These are phyloP conservation scores for Tympanopsis confertula DNA, from an alignment of 2,329 filamentous ascomycete genomes.

Conservation along the genomic window DNA sequence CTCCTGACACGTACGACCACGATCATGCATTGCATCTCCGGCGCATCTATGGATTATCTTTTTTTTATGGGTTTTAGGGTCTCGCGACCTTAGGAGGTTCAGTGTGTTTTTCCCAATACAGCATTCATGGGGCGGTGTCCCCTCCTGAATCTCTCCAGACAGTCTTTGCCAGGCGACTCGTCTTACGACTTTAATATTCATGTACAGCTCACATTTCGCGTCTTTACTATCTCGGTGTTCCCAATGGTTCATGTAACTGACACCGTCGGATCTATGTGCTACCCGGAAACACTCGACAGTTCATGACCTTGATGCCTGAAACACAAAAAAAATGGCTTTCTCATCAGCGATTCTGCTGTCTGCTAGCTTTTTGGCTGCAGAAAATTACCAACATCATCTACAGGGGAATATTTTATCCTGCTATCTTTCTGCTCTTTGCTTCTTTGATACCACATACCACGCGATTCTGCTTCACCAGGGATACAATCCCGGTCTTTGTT, in stretches of 20 bases:
- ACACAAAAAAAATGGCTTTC: neutral
- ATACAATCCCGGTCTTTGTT: too few species aligned
- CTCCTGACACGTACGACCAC: slow-evolving; percentile 1
- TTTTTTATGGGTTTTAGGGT: neutral
- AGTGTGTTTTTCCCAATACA: neutral
- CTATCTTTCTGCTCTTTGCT: neutral
- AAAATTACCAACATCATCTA: too few species aligned
- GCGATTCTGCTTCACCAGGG: neutral
- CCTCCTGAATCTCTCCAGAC: neutral
- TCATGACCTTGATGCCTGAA: too few species aligned
- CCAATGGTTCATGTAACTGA: neutral
- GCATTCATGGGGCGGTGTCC: neutral
- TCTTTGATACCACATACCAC: slow-evolving; percentile 1
- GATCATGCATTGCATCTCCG: too few species aligned
- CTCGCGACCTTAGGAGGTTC: neutral
- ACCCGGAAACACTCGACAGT: too few species aligned
- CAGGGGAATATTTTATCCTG: neutral
- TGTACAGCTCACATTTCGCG: neutral
- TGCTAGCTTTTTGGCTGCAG: neutral
- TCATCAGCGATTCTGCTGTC: neutral
- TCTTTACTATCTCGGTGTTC: neutral
- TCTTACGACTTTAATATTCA: neutral
- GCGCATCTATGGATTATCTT: too few species aligned
- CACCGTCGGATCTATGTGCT: too few species aligned
- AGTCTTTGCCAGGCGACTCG: neutral